phyloP scores from a whole-genome alignment of 345 rosid species.

The Dipteronia dyeriana region DNA sequence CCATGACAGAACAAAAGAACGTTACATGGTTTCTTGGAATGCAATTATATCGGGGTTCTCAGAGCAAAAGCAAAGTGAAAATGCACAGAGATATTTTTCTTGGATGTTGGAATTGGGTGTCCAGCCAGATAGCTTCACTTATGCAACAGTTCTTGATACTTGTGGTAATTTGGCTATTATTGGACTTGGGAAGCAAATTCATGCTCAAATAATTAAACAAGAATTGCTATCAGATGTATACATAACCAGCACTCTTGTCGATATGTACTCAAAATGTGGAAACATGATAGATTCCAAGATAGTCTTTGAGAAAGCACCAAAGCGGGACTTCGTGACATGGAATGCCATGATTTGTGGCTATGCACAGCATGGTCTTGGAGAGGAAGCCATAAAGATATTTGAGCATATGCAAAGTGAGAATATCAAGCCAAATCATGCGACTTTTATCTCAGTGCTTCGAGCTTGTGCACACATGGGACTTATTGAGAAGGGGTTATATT shows the following conservation, averaged over 20 bases:
- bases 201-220: slow-evolving; percentile 74
- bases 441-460: slow-evolving; percentile 87
- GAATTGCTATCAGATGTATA: slow-evolving; percentile 72
- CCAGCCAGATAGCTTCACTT: slow-evolving; percentile 81
- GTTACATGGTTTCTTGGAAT: slow-evolving; percentile 66
- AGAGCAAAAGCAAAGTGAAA: slow-evolving; percentile 65
- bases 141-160: slow-evolving; percentile 79
- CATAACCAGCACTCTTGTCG: slow-evolving; percentile 86
- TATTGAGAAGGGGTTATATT: slow-evolving; percentile 56
- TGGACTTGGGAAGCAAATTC: slow-evolving; percentile 87
- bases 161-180: slow-evolving; percentile 82
- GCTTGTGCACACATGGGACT: slow-evolving; percentile 91
- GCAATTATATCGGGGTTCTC: slow-evolving; percentile 85
- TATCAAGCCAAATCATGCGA: slow-evolving; percentile 71
- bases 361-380: slow-evolving; percentile 85
- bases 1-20: slow-evolving; percentile 54
- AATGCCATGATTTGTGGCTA: slow-evolving; percentile 89
- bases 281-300: slow-evolving; percentile 66
- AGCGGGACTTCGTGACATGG: slow-evolving; percentile 85
- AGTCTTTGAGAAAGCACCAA: slow-evolving; percentile 65
- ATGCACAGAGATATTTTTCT: slow-evolving; percentile 68
- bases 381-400: slow-evolving; percentile 65
- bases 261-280: slow-evolving; percentile 97
- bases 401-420: slow-evolving; percentile 57
- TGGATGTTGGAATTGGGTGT: slow-evolving; percentile 65